Evolutionary conservation across 768 basidiomycete species (phyloP), one percentile per base, ranked within the genome.

Genomic region (Russula virescens): DNA sequence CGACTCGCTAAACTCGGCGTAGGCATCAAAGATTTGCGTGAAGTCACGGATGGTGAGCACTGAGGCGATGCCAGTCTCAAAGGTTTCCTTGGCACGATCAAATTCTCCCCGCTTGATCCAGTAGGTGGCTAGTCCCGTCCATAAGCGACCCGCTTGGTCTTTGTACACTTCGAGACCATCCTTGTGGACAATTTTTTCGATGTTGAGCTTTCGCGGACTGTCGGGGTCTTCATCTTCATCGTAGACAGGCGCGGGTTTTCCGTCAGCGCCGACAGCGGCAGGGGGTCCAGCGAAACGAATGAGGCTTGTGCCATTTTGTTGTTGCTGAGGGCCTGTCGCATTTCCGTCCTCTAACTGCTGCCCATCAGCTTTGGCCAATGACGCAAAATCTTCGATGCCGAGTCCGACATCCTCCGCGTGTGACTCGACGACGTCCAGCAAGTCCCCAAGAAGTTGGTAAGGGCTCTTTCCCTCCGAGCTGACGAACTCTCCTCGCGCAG

Each of bases 31-130:
- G 58, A 98, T 94, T 73, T 98, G 94, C 2, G 93, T 94, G 73
- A 99, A 99, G 75, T 98, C 97, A 38, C 95, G 85, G 67, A 98
- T 88, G 1, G 96, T 98, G 69, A 98, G 76, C 19, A 98, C 96
- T 1, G 77, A 79, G 19, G 83, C 80, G 66, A 98, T 81, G 16
- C 94, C 97, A 25, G 83, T 75, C 74, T 98, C 97, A 72, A 98
- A 98, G 0, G 89, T 92, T 54, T 79, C 79, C 66, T 87, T 91
- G 18, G 93, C 92, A 55, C 90, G 82, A 65, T 94, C 94, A 70
- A 99, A 98, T 72, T 98, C 97, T 58, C 83, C 92, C 6, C 94
- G 87, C 75, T 97, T 97, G 73, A 95, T 95, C 96, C 96, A 99
- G 71, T 96, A 98, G 0, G 95, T 98, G 1, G 95, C 95, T 31